phyloP scores from a whole-genome alignment of 2,329 filamentous ascomycete species.

The Helminthosporium solani region DNA sequence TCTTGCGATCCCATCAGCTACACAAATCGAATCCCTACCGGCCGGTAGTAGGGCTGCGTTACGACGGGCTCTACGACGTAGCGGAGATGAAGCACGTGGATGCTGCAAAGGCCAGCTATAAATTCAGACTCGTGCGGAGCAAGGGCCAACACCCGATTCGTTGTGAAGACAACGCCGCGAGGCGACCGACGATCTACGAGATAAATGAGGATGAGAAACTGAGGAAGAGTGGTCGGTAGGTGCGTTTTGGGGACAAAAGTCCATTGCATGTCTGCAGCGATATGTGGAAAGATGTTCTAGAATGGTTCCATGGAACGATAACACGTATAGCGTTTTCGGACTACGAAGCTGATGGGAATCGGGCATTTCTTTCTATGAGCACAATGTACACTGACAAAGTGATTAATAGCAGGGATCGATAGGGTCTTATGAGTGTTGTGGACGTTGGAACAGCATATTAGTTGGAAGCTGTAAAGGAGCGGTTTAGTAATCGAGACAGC shows the following conservation, averaged over 20 bases:
- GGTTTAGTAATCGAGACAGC: too few relatives aligned
- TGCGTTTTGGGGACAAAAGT: background rate
- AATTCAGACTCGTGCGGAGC: conserved; percentile 51
- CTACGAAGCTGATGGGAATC: too few relatives aligned
- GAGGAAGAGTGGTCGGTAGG: conserved; percentile 20
- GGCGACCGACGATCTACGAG: conserved; percentile 46
- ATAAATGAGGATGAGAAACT: conserved; percentile 22
- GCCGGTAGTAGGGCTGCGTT: conserved; percentile 54
- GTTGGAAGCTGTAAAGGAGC: too few relatives aligned
- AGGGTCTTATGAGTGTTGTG: too few relatives aligned
- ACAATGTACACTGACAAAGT: too few relatives aligned
- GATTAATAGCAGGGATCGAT: too few relatives aligned
- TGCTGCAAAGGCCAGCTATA: conserved; percentile 44
- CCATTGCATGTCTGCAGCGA: background rate
- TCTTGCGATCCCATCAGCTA: conserved; percentile 52
- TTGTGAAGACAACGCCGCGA: conserved; percentile 41
- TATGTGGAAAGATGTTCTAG: background rate
- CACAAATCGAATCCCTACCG: conserved; percentile 42
- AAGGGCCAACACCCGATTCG: conserved; percentile 52
- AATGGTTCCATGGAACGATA: too few relatives aligned
- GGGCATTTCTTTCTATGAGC: too few relatives aligned
- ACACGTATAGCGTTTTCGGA: too few relatives aligned
- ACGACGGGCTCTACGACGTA: conserved; percentile 59
- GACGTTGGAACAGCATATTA: too few relatives aligned
- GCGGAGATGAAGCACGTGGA: conserved; percentile 44